These are phyloP conservation scores for Dovyalis caffra DNA, from an alignment of 345 rosid genomes.

Conservation along the genomic window DNA sequence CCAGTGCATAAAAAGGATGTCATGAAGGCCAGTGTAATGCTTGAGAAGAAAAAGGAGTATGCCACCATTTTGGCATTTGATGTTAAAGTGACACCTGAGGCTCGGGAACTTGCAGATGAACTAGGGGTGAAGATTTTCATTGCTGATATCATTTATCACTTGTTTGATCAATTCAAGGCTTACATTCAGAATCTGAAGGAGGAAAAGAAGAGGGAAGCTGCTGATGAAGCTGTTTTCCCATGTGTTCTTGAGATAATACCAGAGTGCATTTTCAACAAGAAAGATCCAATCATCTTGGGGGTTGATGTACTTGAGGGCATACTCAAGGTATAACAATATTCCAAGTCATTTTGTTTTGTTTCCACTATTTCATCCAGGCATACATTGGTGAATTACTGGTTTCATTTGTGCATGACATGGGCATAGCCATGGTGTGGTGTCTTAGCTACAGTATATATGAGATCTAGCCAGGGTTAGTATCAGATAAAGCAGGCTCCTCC, in stretches of 20 bases:
- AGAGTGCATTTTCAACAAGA: conserved; percentile 75
- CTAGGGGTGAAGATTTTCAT: conserved; percentile 87
- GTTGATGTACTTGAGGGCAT: conserved; percentile 82
- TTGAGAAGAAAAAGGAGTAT: conserved; percentile 86
- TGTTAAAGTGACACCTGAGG: conserved; percentile 88
- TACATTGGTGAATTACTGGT: neutral
- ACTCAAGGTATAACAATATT: conserved; percentile 50
- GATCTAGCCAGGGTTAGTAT: too few relatives aligned
- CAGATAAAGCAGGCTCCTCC: too few relatives aligned
- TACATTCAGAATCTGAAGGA: conserved; percentile 80
- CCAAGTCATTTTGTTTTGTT: neutral
- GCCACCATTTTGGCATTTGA: conserved; percentile 96
- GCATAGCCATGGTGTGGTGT: too few relatives aligned
- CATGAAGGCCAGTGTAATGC: conserved; percentile 94
- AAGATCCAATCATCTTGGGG: conserved; percentile 87
- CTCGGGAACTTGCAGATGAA: conserved; percentile 83
- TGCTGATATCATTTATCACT: conserved; percentile 96
- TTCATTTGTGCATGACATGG: neutral
- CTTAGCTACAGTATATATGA: too few relatives aligned
- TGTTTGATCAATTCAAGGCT: conserved; percentile 85
- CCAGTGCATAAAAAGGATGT: conserved; percentile 93
- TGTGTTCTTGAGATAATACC: conserved; percentile 79
- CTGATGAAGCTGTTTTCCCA: conserved; percentile 92
- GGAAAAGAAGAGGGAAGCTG: conserved; percentile 91
- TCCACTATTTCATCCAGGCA: neutral